Base-by-base conservation (phyloP, 2,329 filamentous ascomycete species). In the Thermothelomyces thermophilus region DNA sequence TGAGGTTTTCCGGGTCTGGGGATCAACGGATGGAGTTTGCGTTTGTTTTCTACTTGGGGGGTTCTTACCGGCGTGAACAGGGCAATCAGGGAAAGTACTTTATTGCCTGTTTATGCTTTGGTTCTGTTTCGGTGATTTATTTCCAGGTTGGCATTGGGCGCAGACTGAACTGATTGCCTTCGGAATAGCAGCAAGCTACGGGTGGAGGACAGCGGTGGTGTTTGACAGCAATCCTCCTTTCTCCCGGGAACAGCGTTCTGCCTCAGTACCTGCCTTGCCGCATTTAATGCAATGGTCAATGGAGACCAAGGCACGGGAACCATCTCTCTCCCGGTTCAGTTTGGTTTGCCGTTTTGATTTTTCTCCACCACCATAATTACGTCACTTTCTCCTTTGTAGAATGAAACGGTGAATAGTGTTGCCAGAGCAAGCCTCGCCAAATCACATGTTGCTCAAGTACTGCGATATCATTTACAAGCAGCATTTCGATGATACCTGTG, bases 11-110 rank as follows among this genome's bases (percentile, higher is more conserved):
- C 31, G 14, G 41, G 34, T 8, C 16, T 17, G 8, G 30, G 30
- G 46, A 34, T 45, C 33, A 48, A 37, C 48, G 46, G 43, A 47
- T 17, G 52, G 50, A 50, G 53, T 55, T 58, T 53, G 43, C 51
- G 45, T 33, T 53, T 43, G 50, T 48, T 48, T 46, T 52, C 48
- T 51, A 9, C 14, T 10, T 31, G 30, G 14, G 41, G 41, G 20
- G 42, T 41, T 14, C 39, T 36, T 45, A 37, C 20, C 24, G 51
- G 53, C 43, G 33, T 52, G 52, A 51, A 48, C 53, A 52, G 51
- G 48, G 35, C 47, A 41, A 43, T 49, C 33, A 22, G 37, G 49
- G 51, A 31, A 42, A 50, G 41, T 35, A 37, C 24, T 49, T 44
- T 41, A 46, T 31, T 36, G 34, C 43, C 44, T 46, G 33, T 46